Conservation (phyloP, 345 rosid species). For the Sonneratia caseolaris region DNA sequence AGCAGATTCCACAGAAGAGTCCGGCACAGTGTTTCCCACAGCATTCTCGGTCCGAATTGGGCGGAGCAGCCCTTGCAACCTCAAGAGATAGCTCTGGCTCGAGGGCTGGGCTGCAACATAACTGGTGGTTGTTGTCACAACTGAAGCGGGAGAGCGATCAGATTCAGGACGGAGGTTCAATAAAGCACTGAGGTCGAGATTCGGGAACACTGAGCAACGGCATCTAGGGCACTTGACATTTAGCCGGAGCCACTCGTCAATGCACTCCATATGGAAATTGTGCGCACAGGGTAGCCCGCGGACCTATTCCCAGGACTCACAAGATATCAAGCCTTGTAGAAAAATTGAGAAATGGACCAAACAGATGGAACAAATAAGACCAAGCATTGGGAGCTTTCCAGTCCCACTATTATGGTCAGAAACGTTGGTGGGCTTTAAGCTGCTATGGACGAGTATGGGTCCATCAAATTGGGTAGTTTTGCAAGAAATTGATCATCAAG, state of each 20-base stretch:
- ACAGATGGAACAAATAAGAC: background rate
- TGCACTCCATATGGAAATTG: slow-evolving; percentile 95
- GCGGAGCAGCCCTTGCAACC: slow-evolving; percentile 50
- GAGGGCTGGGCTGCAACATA: slow-evolving; percentile 57
- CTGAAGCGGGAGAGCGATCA: slow-evolving; percentile 35
- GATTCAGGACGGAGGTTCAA: slow-evolving; percentile 70
- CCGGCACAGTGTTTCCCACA: slow-evolving; percentile 15
- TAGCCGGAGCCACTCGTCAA: slow-evolving; percentile 89
- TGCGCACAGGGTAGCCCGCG: slow-evolving; percentile 99
- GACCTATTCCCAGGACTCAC: slow-evolving; percentile 37
- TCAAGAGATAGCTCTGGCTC: slow-evolving; percentile 67
- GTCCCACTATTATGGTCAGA: background rate
- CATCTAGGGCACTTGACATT: slow-evolving; percentile 97
- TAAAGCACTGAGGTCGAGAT: slow-evolving; percentile 90
- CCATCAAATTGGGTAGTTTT: background rate
- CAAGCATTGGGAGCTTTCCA: background rate
- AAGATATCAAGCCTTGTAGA: background rate
- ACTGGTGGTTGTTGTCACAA: slow-evolving; percentile 29
- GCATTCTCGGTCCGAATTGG: slow-evolving; percentile 51
- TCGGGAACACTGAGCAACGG: slow-evolving; percentile 89
- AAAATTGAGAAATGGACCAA: background rate
- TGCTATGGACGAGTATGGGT: background rate
- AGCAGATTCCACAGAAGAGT: slow-evolving; percentile 26
- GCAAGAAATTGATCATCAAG: background rate
- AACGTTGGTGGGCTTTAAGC: background rate